Conservation (phyloP, 768 basidiomycete genomes). For the Flagelloscypha sp. region DNA sequence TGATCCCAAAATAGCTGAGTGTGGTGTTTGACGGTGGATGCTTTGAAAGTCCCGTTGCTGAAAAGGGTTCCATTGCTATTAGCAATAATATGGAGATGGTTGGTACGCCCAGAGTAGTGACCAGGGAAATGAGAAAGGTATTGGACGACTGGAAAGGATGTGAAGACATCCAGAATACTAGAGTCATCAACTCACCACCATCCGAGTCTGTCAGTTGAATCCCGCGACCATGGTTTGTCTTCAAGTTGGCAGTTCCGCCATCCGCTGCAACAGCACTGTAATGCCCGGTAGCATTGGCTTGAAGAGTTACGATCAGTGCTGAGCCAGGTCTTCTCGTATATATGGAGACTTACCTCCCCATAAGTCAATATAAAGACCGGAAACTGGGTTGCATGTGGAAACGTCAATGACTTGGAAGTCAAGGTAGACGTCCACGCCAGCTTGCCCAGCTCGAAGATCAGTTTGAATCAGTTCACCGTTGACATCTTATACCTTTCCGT, state of each 20-base stretch:
- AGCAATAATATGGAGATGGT: slow-evolving; percentile 13
- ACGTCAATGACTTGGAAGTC: slow-evolving; percentile 12
- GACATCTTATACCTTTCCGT: slow-evolving; percentile 6
- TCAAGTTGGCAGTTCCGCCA: slow-evolving; percentile 8
- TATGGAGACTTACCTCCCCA: no score
- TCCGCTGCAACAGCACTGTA: slow-evolving; percentile 12
- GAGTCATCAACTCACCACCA: no score
- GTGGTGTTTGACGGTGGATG: slow-evolving; percentile 8
- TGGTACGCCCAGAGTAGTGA: slow-evolving; percentile 11
- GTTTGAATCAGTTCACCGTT: slow-evolving; percentile 11
- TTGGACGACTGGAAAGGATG: no score
- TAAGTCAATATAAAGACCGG: slow-evolving; percentile 10
- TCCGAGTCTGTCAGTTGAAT: slow-evolving; percentile 11
- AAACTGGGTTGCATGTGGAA: slow-evolving; percentile 11
- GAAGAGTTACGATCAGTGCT: no score
- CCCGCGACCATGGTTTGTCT: no score
- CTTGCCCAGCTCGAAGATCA: slow-evolving; percentile 8
- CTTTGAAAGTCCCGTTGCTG: slow-evolving; percentile 9
- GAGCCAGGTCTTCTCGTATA: no score
- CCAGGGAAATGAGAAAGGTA: slow-evolving; percentile 11
- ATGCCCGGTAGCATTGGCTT: slow-evolving; percentile 12
- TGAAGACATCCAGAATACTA: no score
- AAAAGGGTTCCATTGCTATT: slow-evolving; percentile 10
- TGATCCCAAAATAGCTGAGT: slow-evolving; percentile 13
- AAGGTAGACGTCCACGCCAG: slow-evolving; percentile 9